Evolutionary conservation across 345 rosid genomes (phyloP), one percentile per base, ranked within the genome.

Genomic region (Pistacia integerrima): DNA sequence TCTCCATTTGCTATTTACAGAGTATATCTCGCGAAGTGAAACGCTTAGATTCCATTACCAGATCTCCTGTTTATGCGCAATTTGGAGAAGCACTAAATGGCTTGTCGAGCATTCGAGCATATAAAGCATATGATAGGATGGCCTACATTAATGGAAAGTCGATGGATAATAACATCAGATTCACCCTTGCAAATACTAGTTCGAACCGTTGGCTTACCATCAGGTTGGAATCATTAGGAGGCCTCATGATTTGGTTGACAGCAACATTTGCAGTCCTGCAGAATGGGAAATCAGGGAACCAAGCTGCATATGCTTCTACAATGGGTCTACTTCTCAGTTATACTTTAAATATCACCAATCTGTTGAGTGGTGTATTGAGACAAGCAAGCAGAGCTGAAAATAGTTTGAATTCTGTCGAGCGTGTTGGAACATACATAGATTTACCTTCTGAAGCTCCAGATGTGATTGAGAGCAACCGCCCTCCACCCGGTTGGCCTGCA

Each of bases 31-130:
- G 99, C 11, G 97, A 95, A 89, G 91, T 95, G 62, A 95, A 89
- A 81, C 97, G 97, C 77, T 69, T 96, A 79, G 99, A 93, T 83
- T 96, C 99, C 8, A 75, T 96, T 67, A 90, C 92, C 38, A 83
- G 97, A 83, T 93, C 97, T 30, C 99, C 94, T 78, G 78, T 95
- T 51, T 93, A 96, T 88, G 98, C 97, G 41, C 99, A 92, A 76
- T 89, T 93, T 76, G 97, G 99, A 70, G 99, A 96, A 88, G 99
- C 98, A 61, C 68, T 93, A 82, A 93, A 92, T 76, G 99, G 99
- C 78, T 71, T 96, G 76, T 85, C 98, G 54, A 87, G 87, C 81
- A 93, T 93, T 72, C 90, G 97, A 68, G 98, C 99, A 54, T 96
- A 90, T 80, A 91, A 91, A 88, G 98, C 97, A 58, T 91, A 96